Evolutionary conservation across 192 early-diverging fungal genomes (phyloP).

Genomic region (Coemansia sp.): DNA sequence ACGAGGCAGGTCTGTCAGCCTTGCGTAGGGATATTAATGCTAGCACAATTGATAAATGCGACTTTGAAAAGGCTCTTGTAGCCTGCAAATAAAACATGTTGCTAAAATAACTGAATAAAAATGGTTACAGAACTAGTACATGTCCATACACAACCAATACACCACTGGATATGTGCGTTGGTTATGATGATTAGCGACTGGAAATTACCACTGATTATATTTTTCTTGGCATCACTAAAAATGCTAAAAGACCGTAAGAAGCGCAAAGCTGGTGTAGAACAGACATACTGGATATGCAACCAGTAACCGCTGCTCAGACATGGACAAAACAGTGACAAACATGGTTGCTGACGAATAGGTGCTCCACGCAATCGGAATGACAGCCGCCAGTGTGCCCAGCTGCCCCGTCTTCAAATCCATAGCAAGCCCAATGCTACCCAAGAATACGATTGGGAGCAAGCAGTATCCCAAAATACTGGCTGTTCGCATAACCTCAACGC

Average conservation of each 20-base stretch:
- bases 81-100: background rate
- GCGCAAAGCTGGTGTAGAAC: slow-evolving; percentile 91
- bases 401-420: slow-evolving; percentile 66
- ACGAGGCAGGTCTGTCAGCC: slow-evolving; percentile 46
- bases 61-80: slow-evolving; percentile 21
- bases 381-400: slow-evolving; percentile 61
- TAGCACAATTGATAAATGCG: slow-evolving; percentile 11
- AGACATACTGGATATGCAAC: slow-evolving; percentile 94
- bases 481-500: slow-evolving; percentile 82
- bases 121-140: no score
- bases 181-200: no score
- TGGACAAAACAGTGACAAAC: slow-evolving; percentile 89
- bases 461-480: slow-evolving; percentile 98
- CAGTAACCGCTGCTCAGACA: slow-evolving; percentile 89
- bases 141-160: no score
- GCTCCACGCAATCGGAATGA: slow-evolving; percentile 86
- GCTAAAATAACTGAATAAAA: background rate
- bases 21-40: slow-evolving; percentile 18
- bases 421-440: slow-evolving; percentile 74
- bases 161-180: no score
- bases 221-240: no score
- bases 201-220: no score
- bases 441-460: slow-evolving; percentile 89
- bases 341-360: slow-evolving; percentile 90
- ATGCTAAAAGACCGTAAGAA: slow-evolving; percentile 83